Evolutionary conservation across 2,329 filamentous ascomycete genomes (phyloP).

Genomic region (Chrysosporium keratinophilum): DNA sequence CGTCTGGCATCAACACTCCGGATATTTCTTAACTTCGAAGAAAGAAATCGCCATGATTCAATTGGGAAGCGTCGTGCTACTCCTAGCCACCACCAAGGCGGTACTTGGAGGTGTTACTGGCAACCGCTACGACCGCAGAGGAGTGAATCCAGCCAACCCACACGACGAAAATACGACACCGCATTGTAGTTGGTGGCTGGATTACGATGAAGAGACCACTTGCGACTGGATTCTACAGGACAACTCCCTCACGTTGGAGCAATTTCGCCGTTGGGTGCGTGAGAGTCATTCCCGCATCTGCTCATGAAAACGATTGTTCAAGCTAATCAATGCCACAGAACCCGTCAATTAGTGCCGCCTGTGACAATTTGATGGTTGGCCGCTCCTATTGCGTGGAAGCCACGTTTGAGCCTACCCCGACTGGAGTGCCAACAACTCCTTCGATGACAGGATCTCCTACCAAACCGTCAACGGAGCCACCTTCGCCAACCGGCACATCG

Average conservation of each 20-base stretch:
- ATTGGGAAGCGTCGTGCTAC: background rate
- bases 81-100: background rate
- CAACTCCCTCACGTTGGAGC: background rate
- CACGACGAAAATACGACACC: slow-evolving; percentile 1
- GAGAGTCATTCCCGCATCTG: background rate
- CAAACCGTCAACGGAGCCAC: no score
- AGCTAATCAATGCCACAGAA: background rate
- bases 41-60: background rate
- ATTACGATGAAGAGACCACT: background rate
- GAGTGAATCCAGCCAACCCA: background rate
- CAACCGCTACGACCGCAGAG: background rate
- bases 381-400: slow-evolving; percentile 1
- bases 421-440: background rate
- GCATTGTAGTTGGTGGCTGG: slow-evolving; percentile 5
- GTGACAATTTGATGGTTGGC: background rate
- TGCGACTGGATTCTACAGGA: background rate
- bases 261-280: background rate
- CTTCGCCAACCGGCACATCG: background rate
- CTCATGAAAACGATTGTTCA: background rate
- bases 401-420: background rate
- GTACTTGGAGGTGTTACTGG: background rate
- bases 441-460: no score
- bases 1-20: background rate
- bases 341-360: background rate
- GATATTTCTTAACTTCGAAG: background rate